These are phyloP conservation scores for Gaertneriomyces semiglobifer DNA, from an alignment of 192 early-diverging fungal species.

Conservation along the genomic window DNA sequence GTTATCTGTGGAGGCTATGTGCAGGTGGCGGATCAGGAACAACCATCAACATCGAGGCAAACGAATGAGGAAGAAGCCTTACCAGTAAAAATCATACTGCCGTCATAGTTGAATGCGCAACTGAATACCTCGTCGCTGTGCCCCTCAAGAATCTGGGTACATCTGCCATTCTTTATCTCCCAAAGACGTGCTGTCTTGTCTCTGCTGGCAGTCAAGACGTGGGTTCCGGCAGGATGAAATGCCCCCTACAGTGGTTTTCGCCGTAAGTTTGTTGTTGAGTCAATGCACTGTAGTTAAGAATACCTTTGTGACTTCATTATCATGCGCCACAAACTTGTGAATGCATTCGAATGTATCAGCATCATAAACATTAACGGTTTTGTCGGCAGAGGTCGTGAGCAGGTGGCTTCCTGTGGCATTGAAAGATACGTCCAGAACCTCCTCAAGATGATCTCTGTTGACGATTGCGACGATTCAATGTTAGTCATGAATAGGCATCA, in stretches of 20 bases:
- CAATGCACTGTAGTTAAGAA: background rate
- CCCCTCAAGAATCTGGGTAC: constrained; percentile 40
- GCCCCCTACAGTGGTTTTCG: constrained; percentile 19
- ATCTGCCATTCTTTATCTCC: constrained; percentile 33
- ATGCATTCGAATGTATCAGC: constrained; percentile 27
- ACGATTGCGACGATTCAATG: background rate
- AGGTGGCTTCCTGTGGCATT: constrained; percentile 29
- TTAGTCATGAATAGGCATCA: background rate
- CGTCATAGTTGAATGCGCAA: constrained; percentile 49
- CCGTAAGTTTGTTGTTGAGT: background rate
- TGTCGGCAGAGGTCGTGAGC: constrained; percentile 42
- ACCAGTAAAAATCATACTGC: constrained; percentile 45
- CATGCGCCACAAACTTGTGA: constrained; percentile 35
- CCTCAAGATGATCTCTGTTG: constrained; percentile 44
- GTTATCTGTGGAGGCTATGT: constrained; percentile 43
- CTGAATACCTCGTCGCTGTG: constrained; percentile 52
- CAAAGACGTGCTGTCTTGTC: constrained; percentile 48
- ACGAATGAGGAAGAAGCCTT: background rate
- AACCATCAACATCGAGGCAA: no score
- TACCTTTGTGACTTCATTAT: constrained; percentile 50
- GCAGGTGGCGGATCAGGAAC: background rate
- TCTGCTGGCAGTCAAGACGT: constrained; percentile 38
- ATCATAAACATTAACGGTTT: constrained; percentile 38
- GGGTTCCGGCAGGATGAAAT: constrained; percentile 43
- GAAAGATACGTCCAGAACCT: constrained; percentile 46